Evolutionary conservation across 371 early-diverging fungal species (phyloP), one percentile per base, ranked within the genome.

Genomic region (Mortierella sp.): DNA sequence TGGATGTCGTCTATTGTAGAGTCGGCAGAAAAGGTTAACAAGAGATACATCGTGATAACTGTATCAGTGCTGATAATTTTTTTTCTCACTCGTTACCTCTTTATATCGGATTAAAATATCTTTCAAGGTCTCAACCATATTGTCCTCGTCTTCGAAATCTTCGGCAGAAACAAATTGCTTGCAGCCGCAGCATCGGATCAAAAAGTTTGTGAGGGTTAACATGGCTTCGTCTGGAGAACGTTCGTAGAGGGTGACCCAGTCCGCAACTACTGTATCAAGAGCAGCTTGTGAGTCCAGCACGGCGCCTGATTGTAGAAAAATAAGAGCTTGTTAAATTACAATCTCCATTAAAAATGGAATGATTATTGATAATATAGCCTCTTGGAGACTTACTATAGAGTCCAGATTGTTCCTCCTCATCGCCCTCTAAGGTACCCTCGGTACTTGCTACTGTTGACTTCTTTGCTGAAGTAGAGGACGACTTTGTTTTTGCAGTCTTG

Each of bases 1-100:
- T 86, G 54, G 83, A 67, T 2, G 88, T 87, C 59, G 82, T 83
- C 86, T 91, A 76, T 5, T 17, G 17, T 37, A 28, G 67, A 22
- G 34, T 17, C 26, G 13, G 17, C 60, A 13, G 28, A 17, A 31
- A 40, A 37, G 19, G 15, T 9, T 51, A 32, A 26, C 35, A 60
- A 10, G 2, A 2, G 51, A 43, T 19, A 55, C 22, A 35, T 13
- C 22, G 62, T 10, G 17, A 29, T 2, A n/a, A 6, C 5, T 17
- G 12, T 29, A 2, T 32, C 32, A 17, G 3, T 31, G 22, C 9
- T 22, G n/a, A 6, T 32, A 32, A 2, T 56, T 4, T 32, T 32
- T 29, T 32, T 22, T 15, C 57, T 56, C 6, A 8, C 31, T 4
- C 26, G 22, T 40, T 71, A 76, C 77, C 42, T 84, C 70, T 28